These are phyloP conservation scores for Phaeolepiota aurea DNA, from an alignment of 768 basidiomycete genomes.

Conservation along the genomic window DNA sequence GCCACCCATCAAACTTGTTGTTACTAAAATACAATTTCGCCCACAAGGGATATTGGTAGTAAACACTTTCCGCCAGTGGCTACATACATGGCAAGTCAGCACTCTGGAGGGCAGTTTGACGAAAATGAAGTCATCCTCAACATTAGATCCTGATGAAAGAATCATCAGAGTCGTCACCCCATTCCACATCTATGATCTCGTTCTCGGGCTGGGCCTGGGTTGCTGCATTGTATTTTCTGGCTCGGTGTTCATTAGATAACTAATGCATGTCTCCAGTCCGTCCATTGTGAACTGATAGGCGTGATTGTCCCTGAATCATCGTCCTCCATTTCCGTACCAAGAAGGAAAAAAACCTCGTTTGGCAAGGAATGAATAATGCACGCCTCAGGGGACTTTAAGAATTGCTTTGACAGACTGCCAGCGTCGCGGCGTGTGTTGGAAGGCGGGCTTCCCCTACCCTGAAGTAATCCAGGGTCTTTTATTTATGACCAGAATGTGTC, in stretches of 20 bases:
- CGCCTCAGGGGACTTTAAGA: conserved; percentile 34
- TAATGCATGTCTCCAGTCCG: conserved; percentile 26
- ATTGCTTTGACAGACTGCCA: too few species aligned
- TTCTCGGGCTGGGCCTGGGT: conserved; percentile 11
- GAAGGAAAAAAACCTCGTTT: conserved; percentile 46
- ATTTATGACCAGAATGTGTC: too few species aligned
- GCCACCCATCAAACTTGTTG: conserved; percentile 20
- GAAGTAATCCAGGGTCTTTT: too few species aligned
- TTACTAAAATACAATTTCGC: conserved; percentile 22
- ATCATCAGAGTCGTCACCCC: conserved; percentile 9
- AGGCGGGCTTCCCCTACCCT: too few species aligned
- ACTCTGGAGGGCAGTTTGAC: conserved; percentile 20
- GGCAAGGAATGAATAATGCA: conserved; percentile 48
- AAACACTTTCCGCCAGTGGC: conserved; percentile 33
- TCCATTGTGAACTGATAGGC: conserved; percentile 24
- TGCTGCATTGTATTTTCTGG: conserved; percentile 10
- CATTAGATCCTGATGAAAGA: conserved; percentile 5
- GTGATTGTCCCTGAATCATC: conserved; percentile 25
- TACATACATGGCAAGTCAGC: conserved; percentile 41
- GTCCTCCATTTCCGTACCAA: conserved; percentile 30
- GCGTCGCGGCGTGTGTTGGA: too few species aligned
- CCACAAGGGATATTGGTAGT: conserved; percentile 39
- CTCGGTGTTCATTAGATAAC: conserved; percentile 12
- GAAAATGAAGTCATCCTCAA: not conserved
- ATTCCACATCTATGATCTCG: conserved; percentile 15